Percentiles rank a stretch among this genome's conserved stretches.
These are phyloP conservation scores for Voacanga thouarsii DNA, from an alignment of 257 asterid genomes.

Conservation along the genomic window DNA sequence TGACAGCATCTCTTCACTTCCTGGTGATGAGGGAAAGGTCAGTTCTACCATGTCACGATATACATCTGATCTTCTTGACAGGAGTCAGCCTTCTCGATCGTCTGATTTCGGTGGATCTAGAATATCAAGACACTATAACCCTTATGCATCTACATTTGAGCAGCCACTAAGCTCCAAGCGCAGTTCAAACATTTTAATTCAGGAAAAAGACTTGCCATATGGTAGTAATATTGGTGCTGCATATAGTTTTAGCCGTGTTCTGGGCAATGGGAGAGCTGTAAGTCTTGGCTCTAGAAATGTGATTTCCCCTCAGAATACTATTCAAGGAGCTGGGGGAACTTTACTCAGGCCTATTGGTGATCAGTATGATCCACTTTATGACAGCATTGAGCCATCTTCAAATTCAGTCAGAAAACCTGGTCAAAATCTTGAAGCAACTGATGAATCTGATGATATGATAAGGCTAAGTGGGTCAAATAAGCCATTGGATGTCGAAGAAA, in stretches of 20 bases:
- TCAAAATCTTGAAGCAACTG: slow-evolving; percentile 45
- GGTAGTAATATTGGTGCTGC: slow-evolving; percentile 35
- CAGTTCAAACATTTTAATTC: slow-evolving; percentile 39
- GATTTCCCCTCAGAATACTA: slow-evolving; percentile 36
- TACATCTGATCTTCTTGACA: slow-evolving; percentile 43
- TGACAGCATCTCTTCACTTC: slow-evolving; percentile 31
- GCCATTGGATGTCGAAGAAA: slow-evolving; percentile 41
- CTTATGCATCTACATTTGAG: slow-evolving; percentile 70
- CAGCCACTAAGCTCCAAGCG: slow-evolving; percentile 52
- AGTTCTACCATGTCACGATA: slow-evolving; percentile 41
- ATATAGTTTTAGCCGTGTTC: slow-evolving; percentile 38
- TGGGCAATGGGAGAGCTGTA: slow-evolving; percentile 29
- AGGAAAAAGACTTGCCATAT: slow-evolving; percentile 38
- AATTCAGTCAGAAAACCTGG: slow-evolving; percentile 39
- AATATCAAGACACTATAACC: slow-evolving; percentile 53
- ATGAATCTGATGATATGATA: slow-evolving; percentile 51
- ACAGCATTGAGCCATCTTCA: slow-evolving; percentile 76
- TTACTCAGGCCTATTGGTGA: slow-evolving; percentile 43
- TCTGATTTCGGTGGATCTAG: slow-evolving; percentile 44
- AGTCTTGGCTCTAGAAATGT: slow-evolving; percentile 34
- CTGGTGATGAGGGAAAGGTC: slow-evolving; percentile 34
- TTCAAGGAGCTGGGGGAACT: slow-evolving; percentile 29
- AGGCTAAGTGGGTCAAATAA: slow-evolving; percentile 47
- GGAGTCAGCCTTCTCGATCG: slow-evolving; percentile 38
- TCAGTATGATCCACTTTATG: slow-evolving; percentile 85